Percentiles rank a stretch among this genome's conserved stretches.
These are phyloP conservation scores for Salvia splendens DNA, from an alignment of 257 asterid species.

Conservation along the genomic window DNA sequence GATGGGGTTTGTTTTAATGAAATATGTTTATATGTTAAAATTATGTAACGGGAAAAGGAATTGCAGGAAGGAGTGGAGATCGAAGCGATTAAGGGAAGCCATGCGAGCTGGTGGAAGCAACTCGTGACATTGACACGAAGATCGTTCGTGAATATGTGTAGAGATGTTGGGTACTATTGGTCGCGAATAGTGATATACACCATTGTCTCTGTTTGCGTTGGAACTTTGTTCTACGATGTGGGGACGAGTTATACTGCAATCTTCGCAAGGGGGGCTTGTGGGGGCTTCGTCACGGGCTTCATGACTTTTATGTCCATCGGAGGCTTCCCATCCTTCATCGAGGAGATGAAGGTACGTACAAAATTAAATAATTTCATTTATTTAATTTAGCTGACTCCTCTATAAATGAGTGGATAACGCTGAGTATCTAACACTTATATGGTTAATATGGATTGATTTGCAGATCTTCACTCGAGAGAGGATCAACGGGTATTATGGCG, in stretches of 20 bases:
- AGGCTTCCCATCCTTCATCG: slow-evolving; percentile 97
- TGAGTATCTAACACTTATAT: neutral
- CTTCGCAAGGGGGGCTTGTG: slow-evolving; percentile 94
- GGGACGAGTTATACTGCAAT: slow-evolving; percentile 87
- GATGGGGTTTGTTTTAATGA: no score
- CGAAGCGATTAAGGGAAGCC: slow-evolving; percentile 70
- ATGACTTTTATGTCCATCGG: slow-evolving; percentile 99
- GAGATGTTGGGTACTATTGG: slow-evolving; percentile 95
- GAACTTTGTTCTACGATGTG: slow-evolving; percentile 84
- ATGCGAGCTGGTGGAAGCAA: slow-evolving; percentile 88
- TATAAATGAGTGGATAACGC: no score
- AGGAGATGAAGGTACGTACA: slow-evolving; percentile 83
- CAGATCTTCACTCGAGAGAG: slow-evolving; percentile 83
- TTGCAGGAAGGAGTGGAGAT: slow-evolving; percentile 69
- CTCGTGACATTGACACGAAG: slow-evolving; percentile 69
- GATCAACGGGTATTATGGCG: slow-evolving; percentile 87
- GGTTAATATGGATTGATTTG: neutral
- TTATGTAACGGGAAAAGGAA: no score
- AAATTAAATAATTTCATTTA: no score
- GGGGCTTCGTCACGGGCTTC: slow-evolving; percentile 86
- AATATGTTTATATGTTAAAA: no score
- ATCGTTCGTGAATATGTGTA: slow-evolving; percentile 76
- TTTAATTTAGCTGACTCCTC: no score
- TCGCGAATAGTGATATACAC: slow-evolving; percentile 73
- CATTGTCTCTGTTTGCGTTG: slow-evolving; percentile 70